Percentiles rank a stretch among this genome's conserved stretches.
These are phyloP conservation scores for Candida tropicalis DNA, from an alignment of 1,139 yeast genomes.

Conservation along the genomic window DNA sequence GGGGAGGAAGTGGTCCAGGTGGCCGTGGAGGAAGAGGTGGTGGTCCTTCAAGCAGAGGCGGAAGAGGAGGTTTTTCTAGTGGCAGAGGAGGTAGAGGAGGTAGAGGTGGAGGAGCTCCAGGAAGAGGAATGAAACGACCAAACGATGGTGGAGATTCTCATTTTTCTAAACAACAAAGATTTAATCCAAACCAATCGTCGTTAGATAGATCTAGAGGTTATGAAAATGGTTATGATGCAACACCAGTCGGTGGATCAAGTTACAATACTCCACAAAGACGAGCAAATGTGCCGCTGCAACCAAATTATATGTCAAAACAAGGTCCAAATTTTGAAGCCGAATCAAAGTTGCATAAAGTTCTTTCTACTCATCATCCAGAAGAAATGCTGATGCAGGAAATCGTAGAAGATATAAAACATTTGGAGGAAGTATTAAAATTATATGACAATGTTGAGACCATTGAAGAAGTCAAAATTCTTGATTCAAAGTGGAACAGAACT, in stretches of 20 bases:
- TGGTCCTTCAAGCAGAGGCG: neutral
- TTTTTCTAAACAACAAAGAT: conserved; percentile 1
- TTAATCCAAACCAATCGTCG: neutral
- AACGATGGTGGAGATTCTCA: neutral
- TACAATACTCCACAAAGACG: neutral
- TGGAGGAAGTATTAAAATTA: conserved; percentile 20
- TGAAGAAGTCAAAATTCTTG: conserved; percentile 40
- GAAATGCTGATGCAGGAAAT: conserved; percentile 7
- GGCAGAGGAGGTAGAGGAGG: conserved; percentile 3
- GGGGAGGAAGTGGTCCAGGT: neutral
- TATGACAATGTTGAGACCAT: conserved; percentile 27
- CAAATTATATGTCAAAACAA: neutral
- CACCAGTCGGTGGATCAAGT: neutral
- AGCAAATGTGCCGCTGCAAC: neutral
- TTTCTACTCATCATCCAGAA: neutral
- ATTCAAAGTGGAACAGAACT: conserved; percentile 71
- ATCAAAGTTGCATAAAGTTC: conserved; percentile 1
- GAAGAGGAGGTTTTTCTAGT: neutral
- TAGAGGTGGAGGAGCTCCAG: neutral
- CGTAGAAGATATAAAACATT: conserved; percentile 8
- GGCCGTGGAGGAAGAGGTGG: neutral
- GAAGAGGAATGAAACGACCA: conserved; percentile 2
- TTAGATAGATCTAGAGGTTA: neutral
- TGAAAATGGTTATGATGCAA: neutral
- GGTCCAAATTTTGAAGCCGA: conserved; percentile 3